phyloP scores from a whole-genome alignment of 257 asterid genomes.

The Henckelia pumila region DNA sequence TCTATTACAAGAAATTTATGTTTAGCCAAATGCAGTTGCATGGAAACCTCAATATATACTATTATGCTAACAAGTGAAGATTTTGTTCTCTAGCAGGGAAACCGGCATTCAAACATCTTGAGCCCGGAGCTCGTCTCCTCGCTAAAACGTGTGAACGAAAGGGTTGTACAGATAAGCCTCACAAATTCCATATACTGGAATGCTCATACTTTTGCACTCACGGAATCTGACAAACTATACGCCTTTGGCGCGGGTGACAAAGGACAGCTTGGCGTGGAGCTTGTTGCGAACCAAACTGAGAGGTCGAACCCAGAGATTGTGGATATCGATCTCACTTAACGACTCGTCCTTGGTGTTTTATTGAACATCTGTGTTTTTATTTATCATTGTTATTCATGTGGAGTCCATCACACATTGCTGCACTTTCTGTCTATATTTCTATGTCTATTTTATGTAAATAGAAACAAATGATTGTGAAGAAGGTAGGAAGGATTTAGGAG shows the following conservation, averaged over 20 bases:
- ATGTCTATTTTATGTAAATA: slow-evolving; percentile 40
- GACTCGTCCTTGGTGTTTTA: neutral
- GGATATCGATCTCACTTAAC: slow-evolving; percentile 65
- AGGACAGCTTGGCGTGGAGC: slow-evolving; percentile 94
- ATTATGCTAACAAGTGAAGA: neutral
- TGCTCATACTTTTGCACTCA: slow-evolving; percentile 94
- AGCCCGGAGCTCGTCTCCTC: slow-evolving; percentile 81
- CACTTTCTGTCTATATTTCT: slow-evolving; percentile 31
- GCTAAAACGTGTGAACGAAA: slow-evolving; percentile 68
- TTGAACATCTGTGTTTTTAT: neutral
- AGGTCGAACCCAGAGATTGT: slow-evolving; percentile 80
- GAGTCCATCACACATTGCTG: slow-evolving; percentile 3
- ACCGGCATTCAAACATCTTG: slow-evolving; percentile 57
- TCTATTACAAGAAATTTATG: neutral
- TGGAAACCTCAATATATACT: neutral
- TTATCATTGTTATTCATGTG: slow-evolving; percentile 5
- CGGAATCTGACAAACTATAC: slow-evolving; percentile 81
- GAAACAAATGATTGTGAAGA: slow-evolving; percentile 47
- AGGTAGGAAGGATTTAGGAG: slow-evolving; percentile 45
- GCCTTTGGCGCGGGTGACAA: slow-evolving; percentile 97
- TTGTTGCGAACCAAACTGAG: slow-evolving; percentile 58
- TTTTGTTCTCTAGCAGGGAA: slow-evolving; percentile 43
- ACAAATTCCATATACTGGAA: slow-evolving; percentile 94
- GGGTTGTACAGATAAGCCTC: slow-evolving; percentile 92
- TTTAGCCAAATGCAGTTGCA: neutral